Evolutionary conservation across 108 stramenopile species (phyloP).

Genomic region (Cyclotella cryptica): DNA sequence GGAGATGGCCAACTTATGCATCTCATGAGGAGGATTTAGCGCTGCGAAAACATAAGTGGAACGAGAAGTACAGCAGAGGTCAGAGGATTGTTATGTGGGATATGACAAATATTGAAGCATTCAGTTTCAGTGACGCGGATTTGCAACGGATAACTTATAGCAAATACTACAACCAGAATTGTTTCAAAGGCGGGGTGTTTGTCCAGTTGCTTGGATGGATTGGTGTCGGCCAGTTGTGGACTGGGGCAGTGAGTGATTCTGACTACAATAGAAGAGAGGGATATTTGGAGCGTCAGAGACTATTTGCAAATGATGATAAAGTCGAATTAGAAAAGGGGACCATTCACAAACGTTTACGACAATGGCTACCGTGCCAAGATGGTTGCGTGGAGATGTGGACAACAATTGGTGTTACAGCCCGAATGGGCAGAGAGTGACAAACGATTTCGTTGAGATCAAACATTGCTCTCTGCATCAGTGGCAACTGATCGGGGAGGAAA

Average conservation of each 20-base stretch:
- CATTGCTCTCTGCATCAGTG: not conserved
- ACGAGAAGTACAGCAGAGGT: slow-evolving; percentile 14
- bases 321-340: not conserved
- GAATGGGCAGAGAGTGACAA: not conserved
- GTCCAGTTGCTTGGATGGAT: slow-evolving; percentile 32
- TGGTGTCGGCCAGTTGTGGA: slow-evolving; percentile 11
- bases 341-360: slow-evolving; percentile 27
- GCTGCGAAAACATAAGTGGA: slow-evolving; percentile 18
- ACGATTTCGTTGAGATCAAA: not conserved
- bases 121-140: slow-evolving; percentile 22
- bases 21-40: slow-evolving; percentile 37
- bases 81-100: slow-evolving; percentile 40
- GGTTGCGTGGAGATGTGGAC: slow-evolving; percentile 11
- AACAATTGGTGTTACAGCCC: slow-evolving; percentile 7
- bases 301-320: slow-evolving; percentile 25
- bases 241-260: slow-evolving; percentile 33
- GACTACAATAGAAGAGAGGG: slow-evolving; percentile 20
- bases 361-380: slow-evolving; percentile 26
- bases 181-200: slow-evolving; percentile 33
- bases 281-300: slow-evolving; percentile 30
- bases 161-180: slow-evolving; percentile 39
- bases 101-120: slow-evolving; percentile 38
- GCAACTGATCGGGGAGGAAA: not conserved
- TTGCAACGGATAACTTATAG: slow-evolving; percentile 21
- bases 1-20: slow-evolving; percentile 39